These are phyloP conservation scores for Trichoderma atrobrunneum DNA, from an alignment of 2,329 filamentous ascomycete species.

Conservation along the genomic window DNA sequence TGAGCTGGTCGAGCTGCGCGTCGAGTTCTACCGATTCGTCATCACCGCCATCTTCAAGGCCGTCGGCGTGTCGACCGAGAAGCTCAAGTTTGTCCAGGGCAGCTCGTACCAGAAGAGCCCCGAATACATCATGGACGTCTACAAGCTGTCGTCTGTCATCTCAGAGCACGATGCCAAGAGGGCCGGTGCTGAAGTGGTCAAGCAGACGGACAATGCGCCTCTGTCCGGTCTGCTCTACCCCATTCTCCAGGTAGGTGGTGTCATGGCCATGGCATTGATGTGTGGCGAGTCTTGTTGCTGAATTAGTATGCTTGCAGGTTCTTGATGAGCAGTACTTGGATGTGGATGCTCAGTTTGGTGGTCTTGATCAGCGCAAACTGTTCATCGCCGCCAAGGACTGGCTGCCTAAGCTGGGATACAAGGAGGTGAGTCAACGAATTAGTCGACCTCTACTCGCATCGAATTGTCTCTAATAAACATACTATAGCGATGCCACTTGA, in stretches of 20 bases:
- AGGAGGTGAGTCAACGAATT: slow-evolving; percentile 44
- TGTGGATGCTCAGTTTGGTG: slow-evolving; percentile 86
- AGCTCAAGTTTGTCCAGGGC: slow-evolving; percentile 80
- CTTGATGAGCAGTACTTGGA: slow-evolving; percentile 87
- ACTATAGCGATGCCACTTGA: slow-evolving; percentile 37
- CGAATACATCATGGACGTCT: slow-evolving; percentile 85
- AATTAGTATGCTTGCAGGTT: slow-evolving; percentile 38
- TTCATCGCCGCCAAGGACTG: slow-evolving; percentile 83
- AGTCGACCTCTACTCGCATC: accelerated
- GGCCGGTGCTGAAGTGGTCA: slow-evolving; percentile 90
- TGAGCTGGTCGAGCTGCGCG: slow-evolving; percentile 78
- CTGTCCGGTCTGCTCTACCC: slow-evolving; percentile 50
- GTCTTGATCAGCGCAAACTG: slow-evolving; percentile 83
- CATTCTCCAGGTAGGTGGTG: slow-evolving; percentile 55
- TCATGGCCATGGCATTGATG: neutral
- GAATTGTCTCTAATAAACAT: neutral
- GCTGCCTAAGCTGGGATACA: slow-evolving; percentile 82
- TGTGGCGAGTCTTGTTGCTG: neutral
- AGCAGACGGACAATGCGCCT: slow-evolving; percentile 77
- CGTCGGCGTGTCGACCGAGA: slow-evolving; percentile 74
- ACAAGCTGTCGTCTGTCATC: slow-evolving; percentile 67
- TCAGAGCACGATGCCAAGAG: slow-evolving; percentile 82
- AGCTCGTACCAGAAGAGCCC: slow-evolving; percentile 73
- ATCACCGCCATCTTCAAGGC: slow-evolving; percentile 74
- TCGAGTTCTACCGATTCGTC: slow-evolving; percentile 76